Evolutionary conservation across 345 rosid species (phyloP).

Genomic region (Salix koriyanagi): DNA sequence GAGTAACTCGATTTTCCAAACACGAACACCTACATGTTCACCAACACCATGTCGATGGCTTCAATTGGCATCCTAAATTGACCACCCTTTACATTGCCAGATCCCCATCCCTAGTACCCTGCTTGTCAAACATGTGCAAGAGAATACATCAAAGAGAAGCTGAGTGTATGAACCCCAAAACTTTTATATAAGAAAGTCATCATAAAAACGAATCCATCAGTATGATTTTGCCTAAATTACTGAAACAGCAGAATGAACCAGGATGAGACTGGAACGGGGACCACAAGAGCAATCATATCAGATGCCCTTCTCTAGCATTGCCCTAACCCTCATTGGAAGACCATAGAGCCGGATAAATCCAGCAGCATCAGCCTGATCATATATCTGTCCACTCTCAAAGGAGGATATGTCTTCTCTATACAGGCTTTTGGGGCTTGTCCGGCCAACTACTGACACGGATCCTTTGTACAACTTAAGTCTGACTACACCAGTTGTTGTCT

Average conservation of each 20-base stretch:
- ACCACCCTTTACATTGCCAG: not conserved
- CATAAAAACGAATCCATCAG: not conserved
- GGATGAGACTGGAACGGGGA: not conserved
- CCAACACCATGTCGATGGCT: not conserved
- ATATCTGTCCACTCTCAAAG: constrained; percentile 74
- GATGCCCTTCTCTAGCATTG: constrained; percentile 68
- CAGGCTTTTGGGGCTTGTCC: constrained; percentile 65
- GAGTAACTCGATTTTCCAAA: accelerated
- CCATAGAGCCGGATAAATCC: constrained; percentile 79
- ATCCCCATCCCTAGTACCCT: not conserved
- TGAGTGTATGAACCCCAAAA: not conserved
- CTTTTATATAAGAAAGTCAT: not conserved
- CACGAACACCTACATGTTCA: not conserved
- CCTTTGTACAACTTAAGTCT: constrained; percentile 80
- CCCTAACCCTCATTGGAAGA: constrained; percentile 77
- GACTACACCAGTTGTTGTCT: constrained; percentile 70
- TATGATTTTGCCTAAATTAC: not conserved
- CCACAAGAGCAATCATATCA: constrained; percentile 7
- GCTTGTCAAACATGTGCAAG: not conserved
- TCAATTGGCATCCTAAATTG: not conserved
- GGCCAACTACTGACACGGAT: constrained; percentile 54
- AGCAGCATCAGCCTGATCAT: constrained; percentile 89
- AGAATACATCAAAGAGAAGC: not conserved
- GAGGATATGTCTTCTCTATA: constrained; percentile 89
- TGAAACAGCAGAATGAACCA: not conserved